Evolutionary conservation across 148 eudicot species (phyloP), one percentile per base, ranked within the genome.

Genomic region (Polygonum aviculare): DNA sequence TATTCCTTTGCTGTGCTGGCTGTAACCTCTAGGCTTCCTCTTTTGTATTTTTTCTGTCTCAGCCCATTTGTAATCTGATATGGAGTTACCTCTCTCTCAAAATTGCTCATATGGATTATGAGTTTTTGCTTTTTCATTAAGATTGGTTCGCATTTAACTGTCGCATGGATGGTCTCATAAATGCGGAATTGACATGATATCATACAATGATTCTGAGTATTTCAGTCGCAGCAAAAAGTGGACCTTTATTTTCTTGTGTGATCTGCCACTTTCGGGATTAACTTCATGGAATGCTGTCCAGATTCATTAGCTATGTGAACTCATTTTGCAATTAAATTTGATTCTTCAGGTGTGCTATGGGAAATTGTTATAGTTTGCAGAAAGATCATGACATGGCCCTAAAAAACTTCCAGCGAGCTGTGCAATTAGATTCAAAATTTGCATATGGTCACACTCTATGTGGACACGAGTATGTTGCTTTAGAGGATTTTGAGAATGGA

Each of bases 361-460:
- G 99, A 71, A 96, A 96, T 79, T 93, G 97, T 87, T 96, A 89
- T 80, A 93, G 98, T 79, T 88, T 96, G 82, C 99, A 93, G 82
- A 96, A 96, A 81, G 99, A 96, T 82, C 98, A 96, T 80, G 99
- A 96, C 82, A 88, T 90, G 69, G 99, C 99, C 80, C 85, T 93
- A 41, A 96, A 96, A 79, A 93, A 89, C 78, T 96, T 96, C 69
- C 97, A 87, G 84, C 90, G 98, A 76, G 96, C 94, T 12, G 94
- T 91, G 78, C 90, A 91, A 81, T 81, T 96, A 76, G 86, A 90
- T 83, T 75, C 97, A 38, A 89, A 85, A 81, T 93, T 88, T 78
- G 90, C 96, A 73, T 96, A 93, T 88, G 98, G 97, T 4, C 94
- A 96, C 78, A 93, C 99, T 73, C 96, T 96, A 18, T 96, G 99